phyloP scores from a whole-genome alignment of 139 green algal species.

The Astrephomene gubernaculifera region DNA sequence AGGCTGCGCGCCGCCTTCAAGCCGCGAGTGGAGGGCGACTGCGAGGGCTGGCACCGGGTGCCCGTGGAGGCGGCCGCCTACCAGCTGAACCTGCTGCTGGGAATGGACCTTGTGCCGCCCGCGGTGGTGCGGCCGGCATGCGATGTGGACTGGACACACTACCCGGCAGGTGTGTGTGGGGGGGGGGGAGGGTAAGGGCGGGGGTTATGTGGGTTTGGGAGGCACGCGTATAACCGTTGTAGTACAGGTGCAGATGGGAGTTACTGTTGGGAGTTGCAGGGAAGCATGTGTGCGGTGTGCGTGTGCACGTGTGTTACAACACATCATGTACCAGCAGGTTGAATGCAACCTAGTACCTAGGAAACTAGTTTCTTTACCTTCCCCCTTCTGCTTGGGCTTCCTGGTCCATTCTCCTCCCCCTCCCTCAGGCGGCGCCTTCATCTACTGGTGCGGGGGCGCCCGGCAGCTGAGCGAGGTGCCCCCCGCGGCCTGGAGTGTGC shows the following conservation, averaged over 20 bases:
- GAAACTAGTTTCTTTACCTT: too few species aligned
- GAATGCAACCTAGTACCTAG: too few species aligned
- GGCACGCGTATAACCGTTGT: too few species aligned
- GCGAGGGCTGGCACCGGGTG: conserved; percentile 84
- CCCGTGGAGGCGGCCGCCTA: conserved; percentile 86
- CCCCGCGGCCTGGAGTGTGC: conserved; percentile 50
- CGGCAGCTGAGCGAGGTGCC: conserved; percentile 51
- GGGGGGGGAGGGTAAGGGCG: neutral
- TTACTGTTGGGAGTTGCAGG: too few species aligned
- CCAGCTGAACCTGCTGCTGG: conserved; percentile 86
- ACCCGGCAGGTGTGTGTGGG: neutral
- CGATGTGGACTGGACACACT: conserved; percentile 61
- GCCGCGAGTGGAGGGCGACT: conserved; percentile 77
- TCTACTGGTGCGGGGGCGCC: conserved; percentile 73
- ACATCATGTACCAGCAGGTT: too few species aligned
- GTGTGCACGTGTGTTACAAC: too few species aligned
- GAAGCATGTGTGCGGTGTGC: too few species aligned
- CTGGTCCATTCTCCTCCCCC: neutral
- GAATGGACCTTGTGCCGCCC: conserved; percentile 84
- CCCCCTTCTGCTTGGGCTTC: too few species aligned
- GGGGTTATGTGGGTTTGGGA: neutral
- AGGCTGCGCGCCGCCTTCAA: conserved; percentile 77
- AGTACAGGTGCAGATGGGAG: too few species aligned
- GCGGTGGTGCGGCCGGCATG: conserved; percentile 62
- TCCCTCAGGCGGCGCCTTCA: conserved; percentile 74